Conservation (phyloP, 2,329 filamentous ascomycete species). For the Exophiala calicioides region DNA sequence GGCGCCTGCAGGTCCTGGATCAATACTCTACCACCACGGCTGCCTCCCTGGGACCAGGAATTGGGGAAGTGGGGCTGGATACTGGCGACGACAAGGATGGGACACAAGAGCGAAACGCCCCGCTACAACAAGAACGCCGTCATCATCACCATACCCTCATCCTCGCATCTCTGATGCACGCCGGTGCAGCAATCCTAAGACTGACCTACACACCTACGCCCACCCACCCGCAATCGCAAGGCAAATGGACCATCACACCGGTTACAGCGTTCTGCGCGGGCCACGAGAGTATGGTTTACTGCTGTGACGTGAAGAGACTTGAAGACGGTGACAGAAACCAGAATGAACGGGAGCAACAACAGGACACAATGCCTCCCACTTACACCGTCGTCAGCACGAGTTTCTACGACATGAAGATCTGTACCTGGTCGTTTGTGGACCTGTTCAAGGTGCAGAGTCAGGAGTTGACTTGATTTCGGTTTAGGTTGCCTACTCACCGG, state of each 20-base stretch:
- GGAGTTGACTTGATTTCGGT: background rate
- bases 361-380: slow-evolving; percentile 5
- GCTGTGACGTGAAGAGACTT: slow-evolving; percentile 61
- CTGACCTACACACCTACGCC: slow-evolving; percentile 35
- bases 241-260: slow-evolving; percentile 57
- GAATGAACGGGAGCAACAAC: slow-evolving; percentile 14
- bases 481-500: background rate
- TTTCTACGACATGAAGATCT: slow-evolving; percentile 56
- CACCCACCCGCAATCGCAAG: slow-evolving; percentile 24
- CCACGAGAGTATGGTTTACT: slow-evolving; percentile 94
- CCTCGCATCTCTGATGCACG: slow-evolving; percentile 94
- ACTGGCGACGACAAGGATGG: slow-evolving; percentile 2
- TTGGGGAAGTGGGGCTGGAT: too few relatives aligned
- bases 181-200: slow-evolving; percentile 68
- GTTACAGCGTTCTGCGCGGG: slow-evolving; percentile 71
- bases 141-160: slow-evolving; percentile 48
- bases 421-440: slow-evolving; percentile 45
- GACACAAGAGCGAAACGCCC: too few relatives aligned
- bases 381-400: slow-evolving; percentile 49
- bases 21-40: slow-evolving; percentile 13
- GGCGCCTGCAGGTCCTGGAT: slow-evolving; percentile 68
- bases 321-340: too few relatives aligned
- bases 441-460: slow-evolving; percentile 22
- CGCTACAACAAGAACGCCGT: too few relatives aligned
- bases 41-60: background rate